phyloP scores from a whole-genome alignment of 2,329 filamentous ascomycete genomes.

The Aspergillus oerlinghausenensis region DNA sequence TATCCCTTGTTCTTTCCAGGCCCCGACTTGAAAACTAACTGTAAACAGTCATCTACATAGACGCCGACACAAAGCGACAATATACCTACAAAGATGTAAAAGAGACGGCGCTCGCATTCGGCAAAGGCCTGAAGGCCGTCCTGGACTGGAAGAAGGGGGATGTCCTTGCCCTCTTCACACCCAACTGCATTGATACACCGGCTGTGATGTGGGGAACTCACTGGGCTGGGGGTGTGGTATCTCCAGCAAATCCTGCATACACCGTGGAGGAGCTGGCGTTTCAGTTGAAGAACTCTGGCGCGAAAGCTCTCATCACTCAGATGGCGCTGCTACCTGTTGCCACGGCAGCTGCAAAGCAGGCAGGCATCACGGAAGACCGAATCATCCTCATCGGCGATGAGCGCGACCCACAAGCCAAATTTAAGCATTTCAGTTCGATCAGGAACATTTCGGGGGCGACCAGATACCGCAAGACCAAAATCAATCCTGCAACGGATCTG shows the following conservation, averaged over 20 bases:
- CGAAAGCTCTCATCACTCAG: constrained; percentile 73
- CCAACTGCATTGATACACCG: constrained; percentile 81
- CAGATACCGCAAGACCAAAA: constrained; percentile 56
- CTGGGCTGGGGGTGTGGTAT: constrained; percentile 77
- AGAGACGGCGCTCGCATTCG: constrained; percentile 67
- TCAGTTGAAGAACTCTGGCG: constrained; percentile 73
- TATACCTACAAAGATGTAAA: constrained; percentile 70
- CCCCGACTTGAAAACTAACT: constrained; percentile 7
- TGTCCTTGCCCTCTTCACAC: constrained; percentile 75
- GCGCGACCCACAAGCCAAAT: constrained; percentile 51
- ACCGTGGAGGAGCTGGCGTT: constrained; percentile 77
- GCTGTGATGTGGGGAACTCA: constrained; percentile 70
- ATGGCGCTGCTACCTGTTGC: constrained; percentile 60
- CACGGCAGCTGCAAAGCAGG: constrained; percentile 62
- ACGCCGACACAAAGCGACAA: constrained; percentile 62
- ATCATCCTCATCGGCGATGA: constrained; percentile 69
- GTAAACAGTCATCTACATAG: constrained; percentile 68
- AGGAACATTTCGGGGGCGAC: constrained; percentile 58
- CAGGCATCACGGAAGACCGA: constrained; percentile 64
- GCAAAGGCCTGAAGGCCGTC: constrained; percentile 66
- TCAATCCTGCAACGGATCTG: constrained; percentile 67
- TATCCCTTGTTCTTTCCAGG: neutral
- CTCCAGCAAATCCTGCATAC: constrained; percentile 86
- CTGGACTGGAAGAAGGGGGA: constrained; percentile 81
- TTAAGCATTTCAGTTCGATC: constrained; percentile 70